phyloP scores from a whole-genome alignment of 179 eudicot species.

The Monotropa hypopitys region DNA sequence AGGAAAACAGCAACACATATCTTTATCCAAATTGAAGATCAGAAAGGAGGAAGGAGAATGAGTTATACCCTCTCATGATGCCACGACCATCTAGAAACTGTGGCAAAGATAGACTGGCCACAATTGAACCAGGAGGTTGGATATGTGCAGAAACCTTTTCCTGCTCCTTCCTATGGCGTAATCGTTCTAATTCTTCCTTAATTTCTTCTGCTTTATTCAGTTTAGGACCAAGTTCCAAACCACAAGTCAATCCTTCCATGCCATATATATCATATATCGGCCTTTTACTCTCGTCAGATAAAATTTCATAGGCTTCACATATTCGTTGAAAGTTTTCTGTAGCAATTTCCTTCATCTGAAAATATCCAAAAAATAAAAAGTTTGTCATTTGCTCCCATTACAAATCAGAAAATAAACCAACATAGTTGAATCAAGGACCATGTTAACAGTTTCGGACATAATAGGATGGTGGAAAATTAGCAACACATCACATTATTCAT shows the following conservation, averaged over 20 bases:
- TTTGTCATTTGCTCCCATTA: neutral
- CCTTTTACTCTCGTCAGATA: constrained; percentile 73
- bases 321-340: constrained; percentile 93
- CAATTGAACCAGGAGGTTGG: constrained; percentile 61
- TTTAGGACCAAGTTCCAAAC: constrained; percentile 89
- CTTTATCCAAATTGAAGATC: neutral
- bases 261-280: constrained; percentile 95
- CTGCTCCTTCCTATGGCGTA: constrained; percentile 50
- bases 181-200: constrained; percentile 79
- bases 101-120: constrained; percentile 77
- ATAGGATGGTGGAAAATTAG: neutral
- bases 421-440: neutral
- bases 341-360: constrained; percentile 91
- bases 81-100: constrained; percentile 70
- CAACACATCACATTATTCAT: neutral
- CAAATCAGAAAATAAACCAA: constrained; percentile 3
- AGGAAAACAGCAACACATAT: neutral
- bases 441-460: neutral
- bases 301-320: constrained; percentile 96
- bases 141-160: constrained; percentile 47
- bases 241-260: constrained; percentile 87
- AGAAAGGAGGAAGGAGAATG: neutral
- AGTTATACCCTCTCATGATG: constrained; percentile 68
- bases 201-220: constrained; percentile 80
- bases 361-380: neutral